Base-by-base conservation (phyloP, 768 basidiomycete species). In the Lyophyllum decastes region DNA sequence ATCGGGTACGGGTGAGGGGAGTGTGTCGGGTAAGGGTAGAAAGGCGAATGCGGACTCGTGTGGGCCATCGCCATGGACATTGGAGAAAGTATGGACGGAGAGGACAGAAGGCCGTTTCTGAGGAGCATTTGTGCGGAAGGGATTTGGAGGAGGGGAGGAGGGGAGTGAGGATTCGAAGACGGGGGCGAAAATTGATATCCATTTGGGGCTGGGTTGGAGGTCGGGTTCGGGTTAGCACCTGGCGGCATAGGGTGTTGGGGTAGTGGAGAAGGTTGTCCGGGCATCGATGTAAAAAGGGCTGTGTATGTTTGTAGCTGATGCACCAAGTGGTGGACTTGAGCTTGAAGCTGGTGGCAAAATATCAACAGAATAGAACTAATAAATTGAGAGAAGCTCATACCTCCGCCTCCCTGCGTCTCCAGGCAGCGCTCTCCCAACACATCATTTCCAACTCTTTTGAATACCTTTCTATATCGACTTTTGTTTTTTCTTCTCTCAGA, bases 221-320 rank as follows among this genome's bases (percentile, higher is more conserved):
- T 57, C 52, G 41, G 52, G 56, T 63, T 58, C 45, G 55, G 7
- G 61, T 34, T 27, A 30, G 25, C 35, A 57, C 61, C 27, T 51
- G 22, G 62, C 58, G 33, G 50, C n/a, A 2, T 60, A 59, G 25
- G 64, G 53, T 12, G 70, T 63, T 16, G 67, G 54, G 47, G 44
- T 40, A 38, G 61, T 54, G 69, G 64, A 59, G 54, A 65, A 60
- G 54, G 63, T 47, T 56, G 73, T 41, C 45, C 66, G 47, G 58
- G 68, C 60, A 77, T 68, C 0, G 75, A 70, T 1, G 79, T 68
- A 33, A 77, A 70, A 19, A 78, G 60, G 1, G 76, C 67, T 0
- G 74, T 72, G 62, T 84, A 82, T 10, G 71, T 69, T 45, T 86
- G 84, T 4, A 85, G 58, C 53, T 84, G 85, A 50, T 82, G 80